Evolutionary conservation across 23 red algal genomes (phyloP), one percentile per base, ranked within the genome.

Genomic region (Chondrus crispus): DNA sequence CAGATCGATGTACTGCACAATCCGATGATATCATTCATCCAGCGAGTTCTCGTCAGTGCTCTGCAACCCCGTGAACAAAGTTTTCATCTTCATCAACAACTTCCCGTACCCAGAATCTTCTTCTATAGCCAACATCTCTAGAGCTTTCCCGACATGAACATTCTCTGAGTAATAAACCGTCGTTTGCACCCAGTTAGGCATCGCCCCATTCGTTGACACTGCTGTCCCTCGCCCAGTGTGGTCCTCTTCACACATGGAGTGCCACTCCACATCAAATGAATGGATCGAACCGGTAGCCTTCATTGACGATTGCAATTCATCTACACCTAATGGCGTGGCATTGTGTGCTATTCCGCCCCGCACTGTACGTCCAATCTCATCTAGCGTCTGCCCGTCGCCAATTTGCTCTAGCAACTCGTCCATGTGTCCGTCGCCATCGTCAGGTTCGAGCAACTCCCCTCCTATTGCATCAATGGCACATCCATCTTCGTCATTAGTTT

Each of bases 111-210:
- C 60, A 6, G 60, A 66, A 8, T 66, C 60, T 32, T 66, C 35
- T 66, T 66, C 60, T 6, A 66, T 32, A 9, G 26, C 26, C 60
- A 66, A n/a, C 35, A 32, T 32, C 60, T 66, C 60, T 9, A 22
- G 35, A 22, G 35, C 60, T 22, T 32, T 66, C 60, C 18, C 26
- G 60, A 66, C 26, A 66, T 32, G 60, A 8, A 66, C 60, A 22
- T 66, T 66, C 35, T 22, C 26, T n/a, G 60, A 32, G 1, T 66
- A 86, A 40, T 86, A 72, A 6, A 86, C 82, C 3, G 5, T 86
- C 58, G 26, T 36, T 48, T 68, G 58, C 6, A 86, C 82, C 82
- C 82, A 86, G 62, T 86, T 43, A 12, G 82, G 82, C 3, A 86
- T 3, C 43, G 48, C 33, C 38, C 71, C 62, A 32, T 63, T 86